Evolutionary conservation across 495 filamentous ascomycete species (phyloP).

Genomic region (Lasiosphaeris hirsuta): DNA sequence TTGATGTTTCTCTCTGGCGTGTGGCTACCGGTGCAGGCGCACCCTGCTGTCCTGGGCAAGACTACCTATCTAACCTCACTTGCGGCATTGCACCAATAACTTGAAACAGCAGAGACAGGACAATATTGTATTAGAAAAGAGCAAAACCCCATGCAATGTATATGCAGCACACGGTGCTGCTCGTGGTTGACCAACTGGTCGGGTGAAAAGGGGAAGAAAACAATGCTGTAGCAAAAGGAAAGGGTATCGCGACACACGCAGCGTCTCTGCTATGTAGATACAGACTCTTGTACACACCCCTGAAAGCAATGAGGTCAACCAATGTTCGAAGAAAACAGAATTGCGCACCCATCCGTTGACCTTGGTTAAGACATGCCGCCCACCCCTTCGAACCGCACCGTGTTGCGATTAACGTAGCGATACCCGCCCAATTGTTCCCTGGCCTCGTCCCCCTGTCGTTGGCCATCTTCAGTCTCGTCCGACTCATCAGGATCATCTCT

Average conservation of each 20-base stretch:
- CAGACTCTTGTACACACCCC: constrained; percentile 9
- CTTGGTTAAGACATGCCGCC: background rate
- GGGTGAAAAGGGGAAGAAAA: background rate
- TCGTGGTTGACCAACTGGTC: no score
- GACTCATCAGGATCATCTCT: background rate
- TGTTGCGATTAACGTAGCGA: background rate
- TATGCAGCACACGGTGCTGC: background rate
- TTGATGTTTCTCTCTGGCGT: no score
- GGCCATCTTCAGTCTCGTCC: background rate
- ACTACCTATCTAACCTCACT: no score
- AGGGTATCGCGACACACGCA: constrained; percentile 21
- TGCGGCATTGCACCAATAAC: no score
- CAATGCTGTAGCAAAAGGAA: constrained; percentile 9
- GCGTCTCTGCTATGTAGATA: constrained; percentile 7
- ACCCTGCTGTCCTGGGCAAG: no score
- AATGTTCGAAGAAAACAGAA: background rate
- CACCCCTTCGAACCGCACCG: background rate
- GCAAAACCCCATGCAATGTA: background rate
- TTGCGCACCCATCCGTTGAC: background rate
- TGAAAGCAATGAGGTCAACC: background rate
- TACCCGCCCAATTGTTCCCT: no score
- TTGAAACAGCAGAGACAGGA: no score
- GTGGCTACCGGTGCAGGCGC: no score
- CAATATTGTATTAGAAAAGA: no score
- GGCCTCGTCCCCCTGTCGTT: no score